These are phyloP conservation scores for Monosporozyma servazzii DNA, from an alignment of 805 yeast species.

Conservation along the genomic window DNA sequence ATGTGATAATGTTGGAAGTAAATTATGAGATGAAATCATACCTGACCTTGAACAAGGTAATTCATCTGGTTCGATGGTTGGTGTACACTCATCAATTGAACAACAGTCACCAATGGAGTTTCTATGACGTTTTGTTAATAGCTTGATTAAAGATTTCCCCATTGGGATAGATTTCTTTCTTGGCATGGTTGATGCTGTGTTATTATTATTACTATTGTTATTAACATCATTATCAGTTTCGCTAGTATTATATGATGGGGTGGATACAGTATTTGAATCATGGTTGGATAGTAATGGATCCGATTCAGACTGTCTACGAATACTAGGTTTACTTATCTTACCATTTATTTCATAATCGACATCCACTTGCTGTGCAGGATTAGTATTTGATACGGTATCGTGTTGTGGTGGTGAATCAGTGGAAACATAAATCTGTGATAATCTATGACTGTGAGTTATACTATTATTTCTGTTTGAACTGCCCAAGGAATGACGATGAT, in stretches of 20 bases:
- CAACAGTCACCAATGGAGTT: constrained; percentile 5
- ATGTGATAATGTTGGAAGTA: neutral
- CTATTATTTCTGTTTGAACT: neutral
- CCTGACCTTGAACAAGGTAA: neutral
- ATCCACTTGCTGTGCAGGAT: neutral
- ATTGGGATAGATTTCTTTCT: neutral
- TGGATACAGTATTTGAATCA: neutral
- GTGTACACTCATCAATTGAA: constrained; percentile 3
- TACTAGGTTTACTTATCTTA: neutral
- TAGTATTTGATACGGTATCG: neutral
- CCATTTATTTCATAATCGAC: neutral
- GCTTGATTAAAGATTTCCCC: constrained; percentile 1
- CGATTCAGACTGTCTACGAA: neutral
- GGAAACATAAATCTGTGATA: neutral
- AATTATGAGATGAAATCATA: neutral
- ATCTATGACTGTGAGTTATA: neutral
- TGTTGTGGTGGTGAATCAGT: neutral
- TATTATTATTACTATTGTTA: neutral
- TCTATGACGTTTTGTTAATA: constrained; percentile 1
- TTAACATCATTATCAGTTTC: neutral
- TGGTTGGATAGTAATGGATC: neutral
- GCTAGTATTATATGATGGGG: neutral
- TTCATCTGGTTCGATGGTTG: constrained; percentile 2
- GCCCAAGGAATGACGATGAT: neutral
- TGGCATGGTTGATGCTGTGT: neutral